Percentiles rank a stretch among this genome's conserved stretches.
phyloP scores from a whole-genome alignment of 805 yeast genomes.

The Sugiyamaella chiloensis region DNA sequence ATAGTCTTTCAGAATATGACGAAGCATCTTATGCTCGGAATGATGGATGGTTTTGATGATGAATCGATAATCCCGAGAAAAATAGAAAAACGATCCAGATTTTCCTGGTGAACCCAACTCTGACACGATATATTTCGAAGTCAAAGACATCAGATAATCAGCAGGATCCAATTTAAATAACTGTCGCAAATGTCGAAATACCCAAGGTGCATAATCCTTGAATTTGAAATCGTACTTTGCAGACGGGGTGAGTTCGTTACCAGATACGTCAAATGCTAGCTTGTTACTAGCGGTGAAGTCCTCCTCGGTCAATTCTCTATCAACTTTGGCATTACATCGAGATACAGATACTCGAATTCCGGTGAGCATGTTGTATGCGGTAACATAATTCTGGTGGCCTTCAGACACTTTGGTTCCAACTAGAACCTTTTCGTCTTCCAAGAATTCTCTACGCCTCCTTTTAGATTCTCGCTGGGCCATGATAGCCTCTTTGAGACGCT shows the following conservation, averaged over 20 bases:
- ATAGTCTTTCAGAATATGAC: slow-evolving; percentile 71
- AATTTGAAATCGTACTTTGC: slow-evolving; percentile 94
- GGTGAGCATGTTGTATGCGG: slow-evolving; percentile 96
- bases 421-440: slow-evolving; percentile 47
- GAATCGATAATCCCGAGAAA: slow-evolving; percentile 87
- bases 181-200: slow-evolving; percentile 78
- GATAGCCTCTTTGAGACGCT: slow-evolving; percentile 31
- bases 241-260: slow-evolving; percentile 87
- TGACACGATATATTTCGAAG: slow-evolving; percentile 87
- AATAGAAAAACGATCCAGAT: slow-evolving; percentile 94
- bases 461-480: slow-evolving; percentile 32
- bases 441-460: slow-evolving; percentile 26
- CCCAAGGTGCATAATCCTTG: slow-evolving; percentile 94
- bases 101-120: slow-evolving; percentile 96
- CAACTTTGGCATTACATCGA: slow-evolving; percentile 75
- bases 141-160: slow-evolving; percentile 86
- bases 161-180: slow-evolving; percentile 91
- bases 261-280: slow-evolving; percentile 75
- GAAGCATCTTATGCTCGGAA: slow-evolving; percentile 81
- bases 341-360: slow-evolving; percentile 96
- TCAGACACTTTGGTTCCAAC: slow-evolving; percentile 83
- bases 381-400: slow-evolving; percentile 88
- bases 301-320: slow-evolving; percentile 63
- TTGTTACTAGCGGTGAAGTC: slow-evolving; percentile 76
- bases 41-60: slow-evolving; percentile 96